phyloP scores from a whole-genome alignment of 2,329 filamentous ascomycete genomes.

The Amylocarpus encephaloides region DNA sequence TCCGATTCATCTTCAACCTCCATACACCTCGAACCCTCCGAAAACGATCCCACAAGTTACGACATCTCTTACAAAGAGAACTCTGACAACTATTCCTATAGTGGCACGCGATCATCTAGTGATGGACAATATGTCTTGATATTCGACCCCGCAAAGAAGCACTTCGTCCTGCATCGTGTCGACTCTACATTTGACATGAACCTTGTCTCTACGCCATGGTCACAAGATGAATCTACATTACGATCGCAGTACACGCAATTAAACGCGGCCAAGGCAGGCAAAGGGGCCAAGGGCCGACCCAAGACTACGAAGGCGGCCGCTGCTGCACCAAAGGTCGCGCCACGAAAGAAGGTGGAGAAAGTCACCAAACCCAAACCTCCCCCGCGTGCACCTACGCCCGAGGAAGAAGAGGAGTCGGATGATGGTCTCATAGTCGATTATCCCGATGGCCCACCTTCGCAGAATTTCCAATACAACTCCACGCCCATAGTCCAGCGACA shows the following conservation, averaged over 20 bases:
- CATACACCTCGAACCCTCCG: slow-evolving; percentile 45
- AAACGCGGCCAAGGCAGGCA: slow-evolving; percentile 14
- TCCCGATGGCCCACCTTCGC: slow-evolving; percentile 42
- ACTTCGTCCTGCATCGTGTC: slow-evolving; percentile 75
- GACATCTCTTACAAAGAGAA: slow-evolving; percentile 48
- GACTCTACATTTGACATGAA: slow-evolving; percentile 87
- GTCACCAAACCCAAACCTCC: slow-evolving; percentile 31
- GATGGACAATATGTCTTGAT: slow-evolving; percentile 60
- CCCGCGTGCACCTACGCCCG: slow-evolving; percentile 27
- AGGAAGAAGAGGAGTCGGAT: slow-evolving; percentile 46
- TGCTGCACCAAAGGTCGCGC: slow-evolving; percentile 26
- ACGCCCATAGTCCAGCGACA: slow-evolving; percentile 24
- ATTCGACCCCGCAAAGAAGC: slow-evolving; percentile 68
- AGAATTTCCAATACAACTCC: slow-evolving; percentile 21
- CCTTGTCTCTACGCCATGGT: slow-evolving; percentile 61
- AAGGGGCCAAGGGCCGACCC: slow-evolving; percentile 19
- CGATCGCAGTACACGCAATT: slow-evolving; percentile 63
- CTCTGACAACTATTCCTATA: slow-evolving; percentile 52
- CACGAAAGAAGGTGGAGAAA: slow-evolving; percentile 29
- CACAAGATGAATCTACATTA: slow-evolving; percentile 56
- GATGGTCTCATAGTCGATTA: slow-evolving; percentile 54
- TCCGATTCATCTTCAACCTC: slow-evolving; percentile 38
- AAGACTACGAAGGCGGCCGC: slow-evolving; percentile 23
- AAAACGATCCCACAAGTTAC: slow-evolving; percentile 34
- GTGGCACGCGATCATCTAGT: slow-evolving; percentile 51